These are phyloP conservation scores for Colletotrichum simmondsii DNA, from an alignment of 2,329 filamentous ascomycete species.

Conservation along the genomic window DNA sequence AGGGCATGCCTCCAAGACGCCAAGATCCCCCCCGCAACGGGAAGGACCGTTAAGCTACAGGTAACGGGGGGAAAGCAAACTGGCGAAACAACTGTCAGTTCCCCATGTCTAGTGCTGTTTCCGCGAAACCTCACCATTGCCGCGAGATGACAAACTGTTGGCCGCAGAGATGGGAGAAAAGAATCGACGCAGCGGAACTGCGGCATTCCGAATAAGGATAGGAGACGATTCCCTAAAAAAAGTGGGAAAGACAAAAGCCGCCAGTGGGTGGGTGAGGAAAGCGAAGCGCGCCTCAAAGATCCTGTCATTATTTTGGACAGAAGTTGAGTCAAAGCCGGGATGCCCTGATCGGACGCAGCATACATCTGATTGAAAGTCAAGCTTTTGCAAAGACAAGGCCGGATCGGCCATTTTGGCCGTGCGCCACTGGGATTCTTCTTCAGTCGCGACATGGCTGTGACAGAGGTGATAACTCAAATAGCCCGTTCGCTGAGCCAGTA, in stretches of 20 bases:
- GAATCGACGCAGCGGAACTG: slow-evolving; percentile 1
- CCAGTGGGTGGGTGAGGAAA: slow-evolving; percentile 4
- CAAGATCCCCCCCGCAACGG: not conserved
- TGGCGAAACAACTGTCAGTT: not conserved
- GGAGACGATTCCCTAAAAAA: not conserved
- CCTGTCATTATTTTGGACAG: not conserved
- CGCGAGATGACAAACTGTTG: not conserved
- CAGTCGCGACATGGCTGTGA: slow-evolving; percentile 33
- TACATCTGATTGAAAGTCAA: not conserved
- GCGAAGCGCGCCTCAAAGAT: not conserved
- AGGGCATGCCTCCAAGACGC: not conserved
- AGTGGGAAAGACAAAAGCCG: not conserved
- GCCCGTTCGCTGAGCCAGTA: not conserved
- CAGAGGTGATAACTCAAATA: slow-evolving; percentile 29
- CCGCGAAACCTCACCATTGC: not conserved
- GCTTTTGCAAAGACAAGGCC: not conserved
- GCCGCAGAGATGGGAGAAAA: not conserved
- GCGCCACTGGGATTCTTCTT: not conserved
- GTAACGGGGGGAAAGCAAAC: not conserved
- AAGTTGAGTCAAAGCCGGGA: not conserved
- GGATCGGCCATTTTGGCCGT: not conserved
- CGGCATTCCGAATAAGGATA: slow-evolving; percentile 4
- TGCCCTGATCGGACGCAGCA: not conserved
- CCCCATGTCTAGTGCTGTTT: not conserved
- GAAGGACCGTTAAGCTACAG: not conserved